phyloP scores from a whole-genome alignment of 495 filamentous ascomycete species.

The Oidiodendron maius region DNA sequence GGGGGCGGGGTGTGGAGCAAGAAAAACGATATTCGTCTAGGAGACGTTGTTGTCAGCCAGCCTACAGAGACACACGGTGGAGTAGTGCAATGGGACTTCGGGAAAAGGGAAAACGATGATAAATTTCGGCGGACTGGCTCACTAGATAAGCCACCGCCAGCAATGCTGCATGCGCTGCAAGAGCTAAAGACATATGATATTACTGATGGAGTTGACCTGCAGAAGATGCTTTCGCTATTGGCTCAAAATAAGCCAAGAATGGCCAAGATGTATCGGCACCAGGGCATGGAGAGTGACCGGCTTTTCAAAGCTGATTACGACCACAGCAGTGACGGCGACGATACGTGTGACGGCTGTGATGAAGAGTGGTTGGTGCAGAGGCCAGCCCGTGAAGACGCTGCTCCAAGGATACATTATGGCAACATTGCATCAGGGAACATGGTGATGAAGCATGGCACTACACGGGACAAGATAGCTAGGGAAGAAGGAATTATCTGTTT shows the following conservation, averaged over 20 bases:
- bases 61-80: slow-evolving; percentile 24
- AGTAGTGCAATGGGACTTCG: slow-evolving; percentile 37
- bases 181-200: not conserved
- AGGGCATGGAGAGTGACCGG: slow-evolving; percentile 22
- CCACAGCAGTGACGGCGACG: slow-evolving; percentile 24
- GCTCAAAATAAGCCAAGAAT: slow-evolving; percentile 6
- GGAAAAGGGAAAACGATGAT: too few species aligned
- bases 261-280: slow-evolving; percentile 14
- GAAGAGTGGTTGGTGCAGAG: not conserved
- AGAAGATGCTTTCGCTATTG: slow-evolving; percentile 1
- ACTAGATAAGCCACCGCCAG: slow-evolving; percentile 28
- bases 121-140: too few species aligned
- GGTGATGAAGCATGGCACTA: slow-evolving; percentile 29
- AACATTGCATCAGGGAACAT: slow-evolving; percentile 34
- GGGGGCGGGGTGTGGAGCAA: too few species aligned
- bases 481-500: slow-evolving; percentile 28
- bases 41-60: slow-evolving; percentile 16
- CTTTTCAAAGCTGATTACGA: slow-evolving; percentile 27
- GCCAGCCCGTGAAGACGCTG: not conserved
- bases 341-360: slow-evolving; percentile 10
- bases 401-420: slow-evolving; percentile 26
- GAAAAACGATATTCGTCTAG: too few species aligned
- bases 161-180: slow-evolving; percentile 8
- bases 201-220: slow-evolving; percentile 4
- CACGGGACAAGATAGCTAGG: slow-evolving; percentile 25